These are phyloP conservation scores for Clarireedia homoeocarpa DNA, from an alignment of 2,329 filamentous ascomycete genomes.

Conservation along the genomic window DNA sequence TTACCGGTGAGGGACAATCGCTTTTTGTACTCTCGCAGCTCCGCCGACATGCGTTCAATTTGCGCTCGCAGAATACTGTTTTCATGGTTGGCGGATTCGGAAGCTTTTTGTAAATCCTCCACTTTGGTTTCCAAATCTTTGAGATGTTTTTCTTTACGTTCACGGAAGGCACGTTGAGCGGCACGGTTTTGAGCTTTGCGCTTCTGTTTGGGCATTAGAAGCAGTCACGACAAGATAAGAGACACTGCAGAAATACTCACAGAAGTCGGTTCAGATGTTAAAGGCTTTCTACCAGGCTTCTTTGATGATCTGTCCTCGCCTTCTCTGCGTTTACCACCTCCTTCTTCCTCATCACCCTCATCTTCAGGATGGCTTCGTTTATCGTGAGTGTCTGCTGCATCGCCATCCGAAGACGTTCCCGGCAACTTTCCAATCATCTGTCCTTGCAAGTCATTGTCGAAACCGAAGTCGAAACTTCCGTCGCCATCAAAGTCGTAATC, in stretches of 20 bases:
- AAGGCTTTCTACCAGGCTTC: constrained; percentile 92
- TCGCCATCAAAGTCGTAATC: constrained; percentile 70
- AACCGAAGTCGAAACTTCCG: constrained; percentile 57
- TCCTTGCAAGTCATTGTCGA: constrained; percentile 44
- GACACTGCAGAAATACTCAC: constrained; percentile 49
- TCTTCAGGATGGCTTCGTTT: constrained; percentile 69
- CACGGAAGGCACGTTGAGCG: constrained; percentile 85
- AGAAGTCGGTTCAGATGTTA: constrained; percentile 91
- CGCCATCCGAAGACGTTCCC: constrained; percentile 35
- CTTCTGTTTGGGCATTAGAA: constrained; percentile 49
- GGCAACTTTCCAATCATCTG: constrained; percentile 73
- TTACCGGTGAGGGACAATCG: constrained; percentile 53
- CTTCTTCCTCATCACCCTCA: constrained; percentile 54
- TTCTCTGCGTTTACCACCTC: constrained; percentile 71
- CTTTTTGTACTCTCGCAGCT: constrained; percentile 87
- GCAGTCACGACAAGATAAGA: constrained; percentile 23
- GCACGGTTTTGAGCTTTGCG: constrained; percentile 94
- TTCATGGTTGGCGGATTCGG: constrained; percentile 74
- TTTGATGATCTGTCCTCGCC: constrained; percentile 75
- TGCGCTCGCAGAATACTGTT: constrained; percentile 79
- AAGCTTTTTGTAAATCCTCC: constrained; percentile 70
- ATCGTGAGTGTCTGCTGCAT: constrained; percentile 46
- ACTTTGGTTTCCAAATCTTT: constrained; percentile 78
- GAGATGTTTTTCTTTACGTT: constrained; percentile 87
- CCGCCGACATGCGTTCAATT: constrained; percentile 76